Conservation (phyloP, 352 stramenopile species). For the Phytophthora fragariae region DNA sequence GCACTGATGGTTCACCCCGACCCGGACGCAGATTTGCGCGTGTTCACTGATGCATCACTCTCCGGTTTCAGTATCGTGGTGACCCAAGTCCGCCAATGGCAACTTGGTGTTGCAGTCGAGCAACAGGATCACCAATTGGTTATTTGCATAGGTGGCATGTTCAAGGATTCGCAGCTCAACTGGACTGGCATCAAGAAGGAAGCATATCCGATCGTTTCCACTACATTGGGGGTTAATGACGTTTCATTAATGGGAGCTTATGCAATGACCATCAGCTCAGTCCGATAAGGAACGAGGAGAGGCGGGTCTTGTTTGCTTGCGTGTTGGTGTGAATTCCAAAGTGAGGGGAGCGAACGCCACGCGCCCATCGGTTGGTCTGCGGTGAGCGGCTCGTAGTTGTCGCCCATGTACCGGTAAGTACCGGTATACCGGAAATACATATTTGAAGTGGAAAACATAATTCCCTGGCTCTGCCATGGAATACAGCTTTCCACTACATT, state of each 20-base stretch:
- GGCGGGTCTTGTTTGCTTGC: not conserved
- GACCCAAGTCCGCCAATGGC: not conserved
- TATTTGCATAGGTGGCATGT: not conserved
- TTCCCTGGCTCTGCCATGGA: too few relatives aligned
- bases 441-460: too few relatives aligned
- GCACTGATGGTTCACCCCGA: not conserved
- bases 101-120: not conserved
- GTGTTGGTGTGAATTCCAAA: too few relatives aligned
- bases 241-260: too few relatives aligned
- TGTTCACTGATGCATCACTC: not conserved
- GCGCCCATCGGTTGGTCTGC: too few relatives aligned
- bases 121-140: not conserved
- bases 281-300: too few relatives aligned
- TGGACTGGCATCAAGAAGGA: not conserved
- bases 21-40: not conserved
- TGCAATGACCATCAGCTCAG: too few relatives aligned
- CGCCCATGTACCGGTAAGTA: too few relatives aligned
- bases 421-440: too few relatives aligned
- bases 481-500: not conserved
- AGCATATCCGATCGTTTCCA: not conserved
- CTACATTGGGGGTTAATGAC: too few relatives aligned
- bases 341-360: too few relatives aligned
- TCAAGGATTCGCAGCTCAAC: not conserved
- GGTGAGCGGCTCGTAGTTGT: too few relatives aligned
- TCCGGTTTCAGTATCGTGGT: not conserved